Evolutionary conservation across 345 rosid genomes (phyloP).

Genomic region (Draba incana): DNA sequence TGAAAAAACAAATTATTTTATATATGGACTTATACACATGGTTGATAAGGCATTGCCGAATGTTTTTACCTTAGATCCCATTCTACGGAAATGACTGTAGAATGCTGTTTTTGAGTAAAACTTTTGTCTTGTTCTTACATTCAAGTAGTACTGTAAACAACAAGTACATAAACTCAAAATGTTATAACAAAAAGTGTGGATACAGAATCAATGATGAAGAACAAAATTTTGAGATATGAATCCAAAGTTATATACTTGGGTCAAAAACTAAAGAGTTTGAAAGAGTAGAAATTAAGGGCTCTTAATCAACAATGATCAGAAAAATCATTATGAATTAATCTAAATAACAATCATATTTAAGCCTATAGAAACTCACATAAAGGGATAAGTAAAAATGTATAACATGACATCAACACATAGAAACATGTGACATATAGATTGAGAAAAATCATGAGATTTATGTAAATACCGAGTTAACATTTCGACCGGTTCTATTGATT

Average conservation of each 20-base stretch:
- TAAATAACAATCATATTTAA: background rate
- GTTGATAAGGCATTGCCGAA: background rate
- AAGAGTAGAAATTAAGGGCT: too few species aligned
- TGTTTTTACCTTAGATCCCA: conserved; percentile 13
- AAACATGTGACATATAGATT: background rate
- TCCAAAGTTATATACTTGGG: background rate
- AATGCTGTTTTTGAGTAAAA: conserved; percentile 16
- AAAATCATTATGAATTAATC: background rate
- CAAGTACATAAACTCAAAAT: background rate
- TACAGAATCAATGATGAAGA: background rate
- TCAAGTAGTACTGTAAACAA: conserved; percentile 15
- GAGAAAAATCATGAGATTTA: background rate
- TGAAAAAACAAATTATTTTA: background rate
- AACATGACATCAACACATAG: background rate
- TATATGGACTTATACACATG: background rate
- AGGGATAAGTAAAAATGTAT: conserved; percentile 12
- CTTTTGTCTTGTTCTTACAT: conserved; percentile 22
- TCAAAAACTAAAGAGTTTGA: conserved; percentile 1
- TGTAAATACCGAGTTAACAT: background rate
- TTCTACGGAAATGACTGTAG: conserved; percentile 11
- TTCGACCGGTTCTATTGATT: background rate
- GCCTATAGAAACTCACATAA: too few species aligned
- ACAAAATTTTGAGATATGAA: background rate
- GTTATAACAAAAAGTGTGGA: background rate
- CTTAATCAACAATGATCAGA: too few species aligned